These are phyloP conservation scores for Grifola frondosa DNA, from an alignment of 1,284 basidiomycete species.

Conservation along the genomic window DNA sequence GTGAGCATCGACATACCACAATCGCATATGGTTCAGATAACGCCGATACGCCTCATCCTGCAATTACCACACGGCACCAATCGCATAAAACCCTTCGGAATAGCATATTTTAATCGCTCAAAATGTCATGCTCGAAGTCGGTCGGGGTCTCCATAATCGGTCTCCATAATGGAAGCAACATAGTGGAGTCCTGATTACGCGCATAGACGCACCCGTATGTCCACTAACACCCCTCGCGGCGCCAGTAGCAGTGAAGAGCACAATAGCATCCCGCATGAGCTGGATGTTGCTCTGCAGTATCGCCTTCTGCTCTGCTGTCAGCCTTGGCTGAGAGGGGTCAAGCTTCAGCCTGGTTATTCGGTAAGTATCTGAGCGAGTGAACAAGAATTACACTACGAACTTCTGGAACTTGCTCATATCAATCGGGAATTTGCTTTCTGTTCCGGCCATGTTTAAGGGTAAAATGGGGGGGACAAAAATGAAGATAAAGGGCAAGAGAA, in stretches of 20 bases:
- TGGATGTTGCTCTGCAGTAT: slow-evolving; percentile 70
- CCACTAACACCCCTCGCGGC: slow-evolving; percentile 81
- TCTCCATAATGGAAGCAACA: no score
- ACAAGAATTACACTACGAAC: slow-evolving; percentile 36
- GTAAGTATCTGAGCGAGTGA: slow-evolving; percentile 6
- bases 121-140: no score
- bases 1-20: neutral
- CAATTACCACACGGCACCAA: no score
- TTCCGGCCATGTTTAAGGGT: slow-evolving; percentile 39
- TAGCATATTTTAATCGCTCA: no score
- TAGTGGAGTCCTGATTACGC: no score
- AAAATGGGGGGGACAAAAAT: no score
- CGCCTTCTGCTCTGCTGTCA: slow-evolving; percentile 58
- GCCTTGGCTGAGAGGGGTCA: slow-evolving; percentile 62
- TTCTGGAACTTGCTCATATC: slow-evolving; percentile 75
- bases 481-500: no score
- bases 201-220: slow-evolving; percentile 71
- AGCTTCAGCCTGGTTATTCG: slow-evolving; percentile 54
- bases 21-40: neutral
- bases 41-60: no score
- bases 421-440: slow-evolving; percentile 61
- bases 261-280: slow-evolving; percentile 78
- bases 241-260: slow-evolving; percentile 80
- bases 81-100: no score
- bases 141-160: no score